phyloP scores from a whole-genome alignment of 148 eudicot genomes.

The Vaccinium myrtillus region DNA sequence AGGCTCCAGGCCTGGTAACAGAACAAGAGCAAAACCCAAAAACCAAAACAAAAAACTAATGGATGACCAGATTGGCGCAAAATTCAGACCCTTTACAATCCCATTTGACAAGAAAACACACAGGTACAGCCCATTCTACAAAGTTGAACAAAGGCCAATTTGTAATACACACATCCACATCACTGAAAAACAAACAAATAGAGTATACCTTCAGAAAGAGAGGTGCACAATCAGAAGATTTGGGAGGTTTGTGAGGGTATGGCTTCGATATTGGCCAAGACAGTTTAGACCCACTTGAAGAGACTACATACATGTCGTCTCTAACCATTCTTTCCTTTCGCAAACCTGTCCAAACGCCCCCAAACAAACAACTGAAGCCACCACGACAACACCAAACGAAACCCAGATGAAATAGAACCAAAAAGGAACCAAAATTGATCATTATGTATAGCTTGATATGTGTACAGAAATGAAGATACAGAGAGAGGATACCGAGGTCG shows the following conservation, averaged over 20 bases:
- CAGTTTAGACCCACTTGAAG: slow-evolving; percentile 56
- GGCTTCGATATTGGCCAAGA: slow-evolving; percentile 60
- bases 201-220: slow-evolving; percentile 70
- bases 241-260: slow-evolving; percentile 87
- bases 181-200: background rate
- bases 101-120: background rate
- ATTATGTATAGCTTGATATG: background rate
- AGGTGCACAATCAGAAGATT: slow-evolving; percentile 88
- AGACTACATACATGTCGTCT: slow-evolving; percentile 86
- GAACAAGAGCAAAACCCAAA: no score
- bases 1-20: no score
- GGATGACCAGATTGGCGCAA: background rate
- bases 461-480: background rate
- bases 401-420: background rate
- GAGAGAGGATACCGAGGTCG: slow-evolving; percentile 43
- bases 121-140: background rate
- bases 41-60: no score
- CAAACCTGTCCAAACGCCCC: slow-evolving; percentile 57
- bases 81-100: background rate
- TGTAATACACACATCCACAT: background rate
- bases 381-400: slow-evolving; percentile 1
- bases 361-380: slow-evolving; percentile 18
- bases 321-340: slow-evolving; percentile 91
- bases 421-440: background rate
- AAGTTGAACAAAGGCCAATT: background rate